Evolutionary conservation across 345 rosid genomes (phyloP).

Genomic region (Syzygium aromaticum): DNA sequence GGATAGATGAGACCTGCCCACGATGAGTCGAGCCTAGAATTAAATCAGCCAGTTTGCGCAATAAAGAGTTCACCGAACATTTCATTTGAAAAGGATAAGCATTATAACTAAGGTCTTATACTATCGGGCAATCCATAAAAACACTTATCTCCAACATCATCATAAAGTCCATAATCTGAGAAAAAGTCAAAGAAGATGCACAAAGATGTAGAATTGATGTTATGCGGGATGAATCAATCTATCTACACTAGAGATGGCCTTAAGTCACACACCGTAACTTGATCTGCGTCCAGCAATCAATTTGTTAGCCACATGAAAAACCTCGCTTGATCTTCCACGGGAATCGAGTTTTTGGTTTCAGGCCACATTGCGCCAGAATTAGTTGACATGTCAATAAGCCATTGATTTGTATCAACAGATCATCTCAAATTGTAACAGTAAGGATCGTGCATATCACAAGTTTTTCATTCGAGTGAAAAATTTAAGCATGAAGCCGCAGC

Average conservation of each 20-base stretch:
- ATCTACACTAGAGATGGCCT: not conserved
- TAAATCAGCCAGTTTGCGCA: not conserved
- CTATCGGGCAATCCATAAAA: not conserved
- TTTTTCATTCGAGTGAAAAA: not conserved
- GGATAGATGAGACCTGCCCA: constrained; percentile 50
- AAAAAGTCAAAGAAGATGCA: not conserved
- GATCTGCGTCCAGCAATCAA: not conserved
- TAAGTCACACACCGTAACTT: not conserved
- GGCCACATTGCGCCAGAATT: not conserved
- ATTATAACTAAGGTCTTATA: not conserved
- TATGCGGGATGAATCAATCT: not conserved
- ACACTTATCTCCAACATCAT: not conserved
- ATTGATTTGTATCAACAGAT: not conserved
- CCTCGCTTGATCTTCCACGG: not conserved
- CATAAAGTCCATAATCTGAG: not conserved
- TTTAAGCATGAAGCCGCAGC: not conserved
- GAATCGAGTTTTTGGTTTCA: not conserved
- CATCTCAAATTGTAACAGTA: not conserved
- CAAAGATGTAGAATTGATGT: not conserved
- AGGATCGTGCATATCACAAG: not conserved
- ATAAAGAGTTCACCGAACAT: not conserved
- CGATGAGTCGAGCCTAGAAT: not conserved
- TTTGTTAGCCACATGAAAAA: not conserved
- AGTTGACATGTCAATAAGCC: not conserved
- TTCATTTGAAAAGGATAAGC: not conserved